A percentile compares a stretch with the other conserved stretches of the same genome.
phyloP scores from a whole-genome alignment of 1,139 yeast genomes.

The Saccharomyces pastorianus region DNA sequence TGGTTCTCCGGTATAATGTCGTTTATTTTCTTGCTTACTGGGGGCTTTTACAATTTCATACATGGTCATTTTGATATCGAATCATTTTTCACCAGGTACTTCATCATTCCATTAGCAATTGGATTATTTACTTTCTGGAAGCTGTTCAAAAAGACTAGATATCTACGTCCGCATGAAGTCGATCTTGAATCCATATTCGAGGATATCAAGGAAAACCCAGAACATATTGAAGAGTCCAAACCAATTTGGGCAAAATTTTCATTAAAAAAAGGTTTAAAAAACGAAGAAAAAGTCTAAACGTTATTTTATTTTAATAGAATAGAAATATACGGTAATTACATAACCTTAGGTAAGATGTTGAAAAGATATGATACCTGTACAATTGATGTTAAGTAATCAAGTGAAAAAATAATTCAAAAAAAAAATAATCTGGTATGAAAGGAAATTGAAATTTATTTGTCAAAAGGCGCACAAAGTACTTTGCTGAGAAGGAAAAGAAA shows the following conservation, averaged over 20 bases:
- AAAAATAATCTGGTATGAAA: too few relatives aligned
- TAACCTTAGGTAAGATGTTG: too few relatives aligned
- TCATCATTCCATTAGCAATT: slow-evolving; percentile 33
- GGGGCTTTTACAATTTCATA: slow-evolving; percentile 37
- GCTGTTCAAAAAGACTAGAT: slow-evolving; percentile 28
- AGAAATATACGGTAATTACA: too few relatives aligned
- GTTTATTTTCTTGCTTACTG: slow-evolving; percentile 34
- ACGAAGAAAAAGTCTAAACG: too few relatives aligned
- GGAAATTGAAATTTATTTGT: too few relatives aligned
- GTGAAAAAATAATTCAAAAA: too few relatives aligned
- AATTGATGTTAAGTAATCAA: too few relatives aligned
- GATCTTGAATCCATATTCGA: slow-evolving; percentile 33
- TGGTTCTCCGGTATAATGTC: slow-evolving; percentile 36
- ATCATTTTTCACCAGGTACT: slow-evolving; percentile 36
- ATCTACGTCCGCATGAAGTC: slow-evolving; percentile 32
- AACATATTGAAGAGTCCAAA: slow-evolving; percentile 22
- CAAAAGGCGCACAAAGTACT: too few relatives aligned
- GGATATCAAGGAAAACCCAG: slow-evolving; percentile 37
- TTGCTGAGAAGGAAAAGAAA: neutral
- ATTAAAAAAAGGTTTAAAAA: neutral
- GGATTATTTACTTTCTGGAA: slow-evolving; percentile 32
- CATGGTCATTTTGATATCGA: slow-evolving; percentile 34
- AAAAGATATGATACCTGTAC: too few relatives aligned
- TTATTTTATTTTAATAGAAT: too few relatives aligned
- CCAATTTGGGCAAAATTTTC: slow-evolving; percentile 11